Conservation (phyloP, 2,329 filamentous ascomycete genomes). For the Zymoseptoria ardabiliae region DNA sequence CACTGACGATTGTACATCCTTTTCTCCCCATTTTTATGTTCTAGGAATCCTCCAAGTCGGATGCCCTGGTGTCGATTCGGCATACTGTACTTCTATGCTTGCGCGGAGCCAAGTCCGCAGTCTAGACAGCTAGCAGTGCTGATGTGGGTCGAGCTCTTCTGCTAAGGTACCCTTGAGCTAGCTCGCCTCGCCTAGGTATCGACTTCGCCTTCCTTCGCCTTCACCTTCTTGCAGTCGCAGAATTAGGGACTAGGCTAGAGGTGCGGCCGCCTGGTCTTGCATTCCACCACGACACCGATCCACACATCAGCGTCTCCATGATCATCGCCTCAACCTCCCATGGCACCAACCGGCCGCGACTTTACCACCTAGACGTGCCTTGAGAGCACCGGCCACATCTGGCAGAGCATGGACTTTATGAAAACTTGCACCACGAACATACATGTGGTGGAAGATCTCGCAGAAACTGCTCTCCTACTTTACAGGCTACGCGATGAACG, state of each 20-base stretch:
- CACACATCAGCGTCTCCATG: background rate
- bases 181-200: background rate
- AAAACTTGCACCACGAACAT: constrained; percentile 30
- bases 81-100: background rate
- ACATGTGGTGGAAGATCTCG: constrained; percentile 18
- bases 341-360: constrained; percentile 4
- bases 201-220: background rate
- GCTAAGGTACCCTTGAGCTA: background rate
- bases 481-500: constrained; percentile 5
- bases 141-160: too few relatives aligned
- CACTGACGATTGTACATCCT: too few relatives aligned
- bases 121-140: background rate
- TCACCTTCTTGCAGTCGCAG: background rate
- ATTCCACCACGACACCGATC: background rate
- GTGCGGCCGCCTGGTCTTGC: background rate
- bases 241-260: background rate
- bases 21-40: too few relatives aligned
- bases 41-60: too few relatives aligned
- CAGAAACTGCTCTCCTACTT: constrained; percentile 6
- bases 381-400: constrained; percentile 5
- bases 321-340: background rate
- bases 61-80: background rate
- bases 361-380: constrained; percentile 21
- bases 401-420: constrained; percentile 29
- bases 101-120: background rate